phyloP scores from a whole-genome alignment of 352 stramenopile genomes.

The Globisporangium cylindrosporum region DNA sequence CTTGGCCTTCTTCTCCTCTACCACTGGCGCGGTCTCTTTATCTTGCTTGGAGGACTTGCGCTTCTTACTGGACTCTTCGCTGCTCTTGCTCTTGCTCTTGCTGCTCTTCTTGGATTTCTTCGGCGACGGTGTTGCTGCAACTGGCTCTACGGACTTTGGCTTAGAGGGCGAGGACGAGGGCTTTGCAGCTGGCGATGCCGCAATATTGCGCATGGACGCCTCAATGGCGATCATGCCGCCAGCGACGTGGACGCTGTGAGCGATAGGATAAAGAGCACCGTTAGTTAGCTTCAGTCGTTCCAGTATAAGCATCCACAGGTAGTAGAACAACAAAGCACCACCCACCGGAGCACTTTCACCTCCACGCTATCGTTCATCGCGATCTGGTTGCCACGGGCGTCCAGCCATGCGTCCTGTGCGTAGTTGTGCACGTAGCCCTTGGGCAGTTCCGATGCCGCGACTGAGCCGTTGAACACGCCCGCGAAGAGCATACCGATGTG shows the following conservation, averaged over 20 bases:
- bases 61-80: slow-evolving; percentile 19
- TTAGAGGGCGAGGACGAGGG: neutral
- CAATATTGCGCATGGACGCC: slow-evolving; percentile 58
- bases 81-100: slow-evolving; percentile 1
- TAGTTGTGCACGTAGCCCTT: slow-evolving; percentile 83
- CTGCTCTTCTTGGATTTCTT: slow-evolving; percentile 19
- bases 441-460: slow-evolving; percentile 67
- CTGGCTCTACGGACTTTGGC: neutral
- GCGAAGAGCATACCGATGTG: slow-evolving; percentile 83
- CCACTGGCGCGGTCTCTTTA: slow-evolving; percentile 10
- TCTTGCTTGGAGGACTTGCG: slow-evolving; percentile 4
- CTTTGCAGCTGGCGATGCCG: slow-evolving; percentile 8
- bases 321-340: neutral
- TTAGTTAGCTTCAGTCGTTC: too few relatives aligned
- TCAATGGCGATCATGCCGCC: slow-evolving; percentile 82
- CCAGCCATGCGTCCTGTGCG: slow-evolving; percentile 68
- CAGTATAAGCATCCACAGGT: too few relatives aligned
- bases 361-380: slow-evolving; percentile 59
- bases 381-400: slow-evolving; percentile 51
- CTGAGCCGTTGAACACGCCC: slow-evolving; percentile 82
- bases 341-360: slow-evolving; percentile 60
- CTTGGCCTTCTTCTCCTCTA: slow-evolving; percentile 20
- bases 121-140: slow-evolving; percentile 8
- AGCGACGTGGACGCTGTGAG: slow-evolving; percentile 55
- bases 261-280: neutral